Conservation (phyloP, 305 asterid genomes). For the Fraxinus albicans region DNA sequence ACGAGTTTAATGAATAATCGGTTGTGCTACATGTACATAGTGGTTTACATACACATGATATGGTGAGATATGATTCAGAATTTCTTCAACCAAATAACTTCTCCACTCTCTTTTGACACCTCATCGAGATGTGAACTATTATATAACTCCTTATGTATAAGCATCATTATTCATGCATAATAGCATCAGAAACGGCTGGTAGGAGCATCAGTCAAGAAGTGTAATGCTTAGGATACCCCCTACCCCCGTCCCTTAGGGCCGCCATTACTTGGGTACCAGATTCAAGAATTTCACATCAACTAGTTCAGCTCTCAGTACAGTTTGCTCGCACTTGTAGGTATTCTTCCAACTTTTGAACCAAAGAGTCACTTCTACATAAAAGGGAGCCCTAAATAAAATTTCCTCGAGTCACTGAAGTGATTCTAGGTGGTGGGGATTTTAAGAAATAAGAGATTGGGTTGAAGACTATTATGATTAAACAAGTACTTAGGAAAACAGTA, state of each 20-base stretch:
- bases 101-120: too few species aligned
- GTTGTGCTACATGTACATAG: too few species aligned
- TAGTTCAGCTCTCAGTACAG: neutral
- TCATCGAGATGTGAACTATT: too few species aligned
- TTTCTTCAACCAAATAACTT: too few species aligned
- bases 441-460: neutral
- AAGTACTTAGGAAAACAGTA: neutral
- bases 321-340: neutral
- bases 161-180: neutral
- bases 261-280: neutral
- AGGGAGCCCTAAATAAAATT: neutral
- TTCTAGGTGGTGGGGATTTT: neutral
- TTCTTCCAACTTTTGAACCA: neutral
- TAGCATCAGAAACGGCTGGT: neutral
- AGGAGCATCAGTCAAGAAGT: neutral
- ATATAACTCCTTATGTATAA: too few species aligned
- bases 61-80: too few species aligned
- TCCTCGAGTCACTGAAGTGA: neutral
- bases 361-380: neutral
- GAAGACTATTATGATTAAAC: neutral
- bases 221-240: neutral
- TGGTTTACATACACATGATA: too few species aligned
- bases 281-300: neutral
- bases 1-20: too few species aligned
- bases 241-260: neutral